Evolutionary conservation across 345 rosid species (phyloP).

Genomic region (Ceriops tagal): DNA sequence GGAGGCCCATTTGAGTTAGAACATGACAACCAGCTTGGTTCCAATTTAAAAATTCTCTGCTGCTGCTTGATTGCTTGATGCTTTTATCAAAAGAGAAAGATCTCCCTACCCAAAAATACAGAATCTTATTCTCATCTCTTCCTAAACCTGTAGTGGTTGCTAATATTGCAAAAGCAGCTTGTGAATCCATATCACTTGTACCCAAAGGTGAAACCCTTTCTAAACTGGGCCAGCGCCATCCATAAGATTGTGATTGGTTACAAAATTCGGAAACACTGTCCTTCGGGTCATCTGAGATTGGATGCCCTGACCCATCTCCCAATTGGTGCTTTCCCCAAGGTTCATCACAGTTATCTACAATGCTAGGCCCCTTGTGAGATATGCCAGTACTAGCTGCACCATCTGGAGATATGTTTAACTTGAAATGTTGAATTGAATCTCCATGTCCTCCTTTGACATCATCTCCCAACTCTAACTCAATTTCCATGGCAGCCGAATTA

Average conservation of each 20-base stretch:
- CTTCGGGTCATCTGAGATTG: conserved; percentile 20
- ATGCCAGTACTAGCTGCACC: conserved; percentile 33
- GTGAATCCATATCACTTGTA: conserved; percentile 48
- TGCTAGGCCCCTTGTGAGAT: conserved; percentile 28
- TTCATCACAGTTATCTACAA: conserved; percentile 29
- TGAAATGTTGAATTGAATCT: conserved; percentile 26
- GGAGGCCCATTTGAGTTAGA: conserved; percentile 56
- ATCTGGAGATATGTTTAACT: conserved; percentile 33
- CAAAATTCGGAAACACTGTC: conserved; percentile 23
- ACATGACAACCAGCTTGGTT: conserved; percentile 49
- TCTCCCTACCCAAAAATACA: conserved; percentile 85
- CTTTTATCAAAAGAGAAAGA: conserved; percentile 42
- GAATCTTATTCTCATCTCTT: conserved; percentile 42
- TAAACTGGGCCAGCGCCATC: conserved; percentile 69
- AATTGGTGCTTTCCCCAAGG: conserved; percentile 18
- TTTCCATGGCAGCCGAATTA: conserved; percentile 46
- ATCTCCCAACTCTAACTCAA: conserved; percentile 44
- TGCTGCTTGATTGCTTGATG: conserved; percentile 41
- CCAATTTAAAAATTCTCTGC: conserved; percentile 53
- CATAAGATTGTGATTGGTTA: conserved; percentile 38
- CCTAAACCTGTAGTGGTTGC: conserved; percentile 38
- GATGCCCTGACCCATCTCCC: conserved; percentile 20
- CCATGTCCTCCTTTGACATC: conserved; percentile 36
- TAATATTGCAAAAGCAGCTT: conserved; percentile 57
- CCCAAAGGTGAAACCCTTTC: conserved; percentile 48